Percentiles rank a stretch among this genome's conserved stretches.
Conservation (phyloP, 306 rosid species). For the barrel medic (Medicago truncatula) region DNA sequence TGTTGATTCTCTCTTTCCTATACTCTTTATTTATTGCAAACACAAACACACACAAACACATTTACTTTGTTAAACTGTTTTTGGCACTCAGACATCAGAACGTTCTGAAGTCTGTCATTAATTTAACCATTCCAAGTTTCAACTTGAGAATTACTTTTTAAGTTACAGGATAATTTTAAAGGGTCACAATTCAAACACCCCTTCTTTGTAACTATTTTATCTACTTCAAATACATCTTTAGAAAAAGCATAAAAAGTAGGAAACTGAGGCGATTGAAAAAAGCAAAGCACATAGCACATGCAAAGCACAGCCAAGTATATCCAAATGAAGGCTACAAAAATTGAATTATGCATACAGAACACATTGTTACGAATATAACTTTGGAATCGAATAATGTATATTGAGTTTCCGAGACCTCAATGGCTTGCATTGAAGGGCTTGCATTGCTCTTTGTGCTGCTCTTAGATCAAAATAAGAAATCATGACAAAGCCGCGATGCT, state of each 20-base stretch:
- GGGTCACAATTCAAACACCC: no score
- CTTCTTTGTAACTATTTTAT: no score
- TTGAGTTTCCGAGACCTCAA: constrained; percentile 74
- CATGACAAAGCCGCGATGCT: constrained; percentile 88
- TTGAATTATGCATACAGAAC: constrained; percentile 32
- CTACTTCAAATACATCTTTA: constrained; percentile 34
- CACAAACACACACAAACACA: no score
- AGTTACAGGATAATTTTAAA: no score
- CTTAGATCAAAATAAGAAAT: constrained; percentile 74
- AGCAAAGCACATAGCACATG: neutral
- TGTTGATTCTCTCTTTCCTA: no score
- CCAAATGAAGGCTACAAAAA: neutral
- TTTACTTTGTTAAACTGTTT: no score
- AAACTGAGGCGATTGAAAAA: constrained; percentile 23
- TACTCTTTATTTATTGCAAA: no score
- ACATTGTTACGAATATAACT: constrained; percentile 52
- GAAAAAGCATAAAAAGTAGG: constrained; percentile 39
- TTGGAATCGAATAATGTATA: constrained; percentile 82
- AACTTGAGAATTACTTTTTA: no score
- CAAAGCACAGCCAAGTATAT: constrained; percentile 2
- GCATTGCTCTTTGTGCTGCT: constrained; percentile 76
- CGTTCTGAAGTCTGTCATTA: no score
- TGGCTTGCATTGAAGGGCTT: constrained; percentile 67
- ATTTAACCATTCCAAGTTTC: no score
- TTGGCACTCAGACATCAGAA: no score